These are phyloP conservation scores for Phoma sp. DNA, from an alignment of 2,329 filamentous ascomycete species.

Conservation along the genomic window DNA sequence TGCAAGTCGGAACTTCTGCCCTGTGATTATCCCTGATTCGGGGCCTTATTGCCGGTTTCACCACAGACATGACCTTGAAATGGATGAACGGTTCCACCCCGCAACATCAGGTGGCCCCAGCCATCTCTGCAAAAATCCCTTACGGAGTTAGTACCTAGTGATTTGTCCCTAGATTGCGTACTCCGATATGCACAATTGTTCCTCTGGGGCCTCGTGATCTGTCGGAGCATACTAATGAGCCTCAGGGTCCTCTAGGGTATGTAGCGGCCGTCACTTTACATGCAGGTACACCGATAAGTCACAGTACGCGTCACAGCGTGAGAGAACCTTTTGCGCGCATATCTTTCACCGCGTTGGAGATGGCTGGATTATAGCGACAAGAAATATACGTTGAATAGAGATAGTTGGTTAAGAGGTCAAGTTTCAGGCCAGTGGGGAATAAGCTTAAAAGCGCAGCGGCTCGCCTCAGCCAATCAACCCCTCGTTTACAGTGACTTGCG, in stretches of 20 bases:
- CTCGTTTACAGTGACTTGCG: conserved; percentile 3
- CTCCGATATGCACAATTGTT: too few relatives aligned
- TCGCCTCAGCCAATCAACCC: conserved; percentile 14
- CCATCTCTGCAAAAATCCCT: neutral
- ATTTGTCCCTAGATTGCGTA: neutral
- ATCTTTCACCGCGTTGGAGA: neutral
- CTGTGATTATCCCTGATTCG: too few relatives aligned
- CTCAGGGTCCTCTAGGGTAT: neutral
- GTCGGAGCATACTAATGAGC: neutral
- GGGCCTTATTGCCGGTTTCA: conserved; percentile 9
- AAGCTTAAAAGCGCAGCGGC: conserved; percentile 10
- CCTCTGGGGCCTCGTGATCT: neutral
- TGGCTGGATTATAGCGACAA: conserved; percentile 4
- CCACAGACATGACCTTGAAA: neutral
- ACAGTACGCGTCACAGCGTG: neutral
- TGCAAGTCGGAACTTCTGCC: too few relatives aligned
- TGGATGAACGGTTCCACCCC: neutral
- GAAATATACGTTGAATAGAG: conserved; percentile 8
- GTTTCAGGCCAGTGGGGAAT: conserved; percentile 14
- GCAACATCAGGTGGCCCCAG: neutral
- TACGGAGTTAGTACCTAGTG: neutral
- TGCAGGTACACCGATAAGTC: neutral
- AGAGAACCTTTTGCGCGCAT: conserved; percentile 1
- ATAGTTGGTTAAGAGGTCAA: conserved; percentile 4
- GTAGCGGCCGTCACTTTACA: neutral